Evolutionary conservation across 164 flowering plant species (phyloP).

Genomic region (Litsea cubeba): DNA sequence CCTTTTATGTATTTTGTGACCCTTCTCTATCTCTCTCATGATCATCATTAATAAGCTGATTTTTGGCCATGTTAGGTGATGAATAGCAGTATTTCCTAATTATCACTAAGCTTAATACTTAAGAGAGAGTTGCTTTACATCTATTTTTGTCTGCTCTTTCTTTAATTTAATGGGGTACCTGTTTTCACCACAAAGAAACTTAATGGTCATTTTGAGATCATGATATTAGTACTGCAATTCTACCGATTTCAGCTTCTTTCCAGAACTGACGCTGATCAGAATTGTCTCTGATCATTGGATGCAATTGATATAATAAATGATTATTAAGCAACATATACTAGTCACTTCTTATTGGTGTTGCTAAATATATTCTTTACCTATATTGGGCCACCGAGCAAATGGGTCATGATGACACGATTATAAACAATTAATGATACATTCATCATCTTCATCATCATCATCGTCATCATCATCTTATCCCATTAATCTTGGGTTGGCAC

Average conservation of each 20-base stretch:
- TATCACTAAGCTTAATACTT: background rate
- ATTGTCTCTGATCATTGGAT: too few relatives aligned
- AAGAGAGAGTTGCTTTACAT: background rate
- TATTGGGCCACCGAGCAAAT: background rate
- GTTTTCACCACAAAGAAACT: background rate
- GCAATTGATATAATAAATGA: too few relatives aligned
- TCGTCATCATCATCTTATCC: too few relatives aligned
- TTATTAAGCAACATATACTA: too few relatives aligned
- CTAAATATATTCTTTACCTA: background rate
- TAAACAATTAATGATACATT: too few relatives aligned
- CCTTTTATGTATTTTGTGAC: background rate
- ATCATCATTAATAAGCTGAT: background rate
- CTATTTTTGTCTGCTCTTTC: background rate
- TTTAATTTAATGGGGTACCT: background rate
- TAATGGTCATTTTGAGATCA: background rate
- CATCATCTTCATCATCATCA: too few relatives aligned
- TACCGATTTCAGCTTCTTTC: background rate
- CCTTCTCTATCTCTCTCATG: background rate
- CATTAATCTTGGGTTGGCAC: too few relatives aligned
- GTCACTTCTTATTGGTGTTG: background rate
- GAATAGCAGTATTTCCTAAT: background rate
- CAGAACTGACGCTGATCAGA: too few relatives aligned
- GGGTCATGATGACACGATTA: background rate
- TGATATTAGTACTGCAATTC: background rate
- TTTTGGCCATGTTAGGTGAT: background rate